Evolutionary conservation across 2,329 filamentous ascomycete genomes (phyloP).

Genomic region (Thermomyces lanuginosus): DNA sequence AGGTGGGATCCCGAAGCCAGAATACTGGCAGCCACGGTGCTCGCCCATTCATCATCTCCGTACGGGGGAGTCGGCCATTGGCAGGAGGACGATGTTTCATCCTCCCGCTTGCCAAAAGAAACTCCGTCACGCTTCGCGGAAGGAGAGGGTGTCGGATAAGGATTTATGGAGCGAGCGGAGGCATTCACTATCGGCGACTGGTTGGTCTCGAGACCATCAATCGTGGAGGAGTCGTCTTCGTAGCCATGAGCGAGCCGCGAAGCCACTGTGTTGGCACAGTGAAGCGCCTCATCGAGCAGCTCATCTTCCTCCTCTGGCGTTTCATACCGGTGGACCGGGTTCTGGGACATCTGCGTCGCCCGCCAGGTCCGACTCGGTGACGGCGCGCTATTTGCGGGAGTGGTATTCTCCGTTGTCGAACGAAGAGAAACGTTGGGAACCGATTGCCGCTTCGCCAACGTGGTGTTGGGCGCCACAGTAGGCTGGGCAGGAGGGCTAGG

Average conservation of each 20-base stretch:
- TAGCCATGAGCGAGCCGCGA: slow-evolving; percentile 45
- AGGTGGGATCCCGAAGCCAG: slow-evolving; percentile 44
- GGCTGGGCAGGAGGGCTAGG: slow-evolving; percentile 24
- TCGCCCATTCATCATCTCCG: slow-evolving; percentile 82
- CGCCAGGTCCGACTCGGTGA: slow-evolving; percentile 67
- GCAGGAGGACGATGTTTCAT: slow-evolving; percentile 36
- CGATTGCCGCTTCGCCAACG: slow-evolving; percentile 21
- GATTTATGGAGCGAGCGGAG: slow-evolving; percentile 22
- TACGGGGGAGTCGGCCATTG: slow-evolving; percentile 96
- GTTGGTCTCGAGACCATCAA: slow-evolving; percentile 30
- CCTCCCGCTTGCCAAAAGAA: slow-evolving; percentile 46
- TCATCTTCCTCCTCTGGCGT: slow-evolving; percentile 95
- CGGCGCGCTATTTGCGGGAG: slow-evolving; percentile 28
- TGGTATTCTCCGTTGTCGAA: slow-evolving; percentile 14
- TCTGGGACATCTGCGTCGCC: slow-evolving; percentile 51
- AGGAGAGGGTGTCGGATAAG: slow-evolving; percentile 57
- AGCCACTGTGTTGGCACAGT: slow-evolving; percentile 59
- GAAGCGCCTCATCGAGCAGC: slow-evolving; percentile 73
- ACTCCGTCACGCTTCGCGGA: slow-evolving; percentile 70
- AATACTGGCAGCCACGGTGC: slow-evolving; percentile 65
- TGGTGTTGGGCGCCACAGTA: slow-evolving; percentile 15
- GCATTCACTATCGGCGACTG: slow-evolving; percentile 14
- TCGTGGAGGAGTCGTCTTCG: slow-evolving; percentile 33
- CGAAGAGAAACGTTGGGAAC: slow-evolving; percentile 21
- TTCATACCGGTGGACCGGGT: slow-evolving; percentile 73